A percentile compares a stretch with the other conserved stretches of the same genome.
Evolutionary conservation across 2,329 filamentous ascomycete genomes (phyloP).

Genomic region (Cytospora piceae): DNA sequence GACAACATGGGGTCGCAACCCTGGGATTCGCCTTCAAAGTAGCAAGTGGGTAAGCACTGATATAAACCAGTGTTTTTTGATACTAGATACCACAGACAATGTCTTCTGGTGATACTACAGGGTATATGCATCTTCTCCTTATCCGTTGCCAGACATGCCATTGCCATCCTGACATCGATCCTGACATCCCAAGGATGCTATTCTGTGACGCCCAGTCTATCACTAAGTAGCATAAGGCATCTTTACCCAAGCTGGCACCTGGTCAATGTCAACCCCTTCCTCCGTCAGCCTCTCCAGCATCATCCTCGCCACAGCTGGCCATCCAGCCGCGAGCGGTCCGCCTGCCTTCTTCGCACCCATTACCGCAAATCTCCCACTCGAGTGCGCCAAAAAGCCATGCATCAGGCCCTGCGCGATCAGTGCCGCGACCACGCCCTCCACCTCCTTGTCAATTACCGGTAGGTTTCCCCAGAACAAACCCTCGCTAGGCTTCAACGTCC

Average conservation of each 20-base stretch:
- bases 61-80: background rate
- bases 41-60: background rate
- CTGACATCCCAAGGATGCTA: background rate
- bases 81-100: background rate
- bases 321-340: conserved; percentile 69
- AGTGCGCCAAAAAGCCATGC: conserved; percentile 82
- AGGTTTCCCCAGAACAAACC: conserved; percentile 68
- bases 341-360: conserved; percentile 72
- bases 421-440: conserved; percentile 78
- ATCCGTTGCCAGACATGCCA: background rate
- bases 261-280: conserved; percentile 62
- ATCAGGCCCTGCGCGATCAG: conserved; percentile 81
- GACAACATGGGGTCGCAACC: background rate
- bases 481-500: conserved; percentile 58
- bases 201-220: background rate
- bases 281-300: conserved; percentile 64
- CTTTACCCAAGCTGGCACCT: conserved; percentile 78
- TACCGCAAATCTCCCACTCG: conserved; percentile 77
- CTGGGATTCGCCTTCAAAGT: too few species aligned
- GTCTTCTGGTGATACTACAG: background rate
- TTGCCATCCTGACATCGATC: background rate
- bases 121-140: background rate
- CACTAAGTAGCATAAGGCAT: conserved; percentile 7
- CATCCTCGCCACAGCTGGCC: conserved; percentile 74
- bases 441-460: conserved; percentile 60